These are phyloP conservation scores for Solanum corneliomulleri DNA, from an alignment of 257 asterid species.

Conservation along the genomic window DNA sequence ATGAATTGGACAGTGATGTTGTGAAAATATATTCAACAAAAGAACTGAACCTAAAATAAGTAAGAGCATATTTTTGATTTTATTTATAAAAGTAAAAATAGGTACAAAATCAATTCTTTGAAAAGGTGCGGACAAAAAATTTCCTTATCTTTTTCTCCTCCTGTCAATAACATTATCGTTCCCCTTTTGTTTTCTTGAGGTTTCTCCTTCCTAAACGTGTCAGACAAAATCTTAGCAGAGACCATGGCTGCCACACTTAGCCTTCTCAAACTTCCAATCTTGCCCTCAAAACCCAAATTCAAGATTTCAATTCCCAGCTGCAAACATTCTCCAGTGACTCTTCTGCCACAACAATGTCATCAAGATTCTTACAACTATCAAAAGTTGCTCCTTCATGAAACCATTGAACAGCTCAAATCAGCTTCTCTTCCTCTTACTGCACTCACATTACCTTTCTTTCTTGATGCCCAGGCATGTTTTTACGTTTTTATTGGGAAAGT, in stretches of 20 bases:
- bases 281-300: slow-evolving; percentile 7
- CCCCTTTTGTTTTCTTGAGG: neutral
- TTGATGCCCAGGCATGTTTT: slow-evolving; percentile 40
- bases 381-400: neutral
- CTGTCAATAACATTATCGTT: neutral
- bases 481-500: neutral
- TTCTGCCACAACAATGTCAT: neutral
- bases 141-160: slow-evolving; percentile 1
- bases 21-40: neutral
- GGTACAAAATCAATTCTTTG: neutral
- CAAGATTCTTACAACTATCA: slow-evolving; percentile 7
- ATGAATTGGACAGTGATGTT: neutral
- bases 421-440: slow-evolving; percentile 58
- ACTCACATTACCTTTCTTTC: slow-evolving; percentile 47
- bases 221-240: neutral
- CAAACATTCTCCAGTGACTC: slow-evolving; percentile 4
- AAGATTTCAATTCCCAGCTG: slow-evolving; percentile 5
- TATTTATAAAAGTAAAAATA: neutral
- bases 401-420: slow-evolving; percentile 25
- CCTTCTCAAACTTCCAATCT: slow-evolving; percentile 35
- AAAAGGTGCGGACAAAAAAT: neutral
- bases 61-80: neutral
- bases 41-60: neutral
- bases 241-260: slow-evolving; percentile 69
- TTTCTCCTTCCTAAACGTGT: neutral